Evolutionary conservation across 2,329 filamentous ascomycete genomes (phyloP), one percentile per base, ranked within the genome.

Genomic region (Aspergillus ibericus): DNA sequence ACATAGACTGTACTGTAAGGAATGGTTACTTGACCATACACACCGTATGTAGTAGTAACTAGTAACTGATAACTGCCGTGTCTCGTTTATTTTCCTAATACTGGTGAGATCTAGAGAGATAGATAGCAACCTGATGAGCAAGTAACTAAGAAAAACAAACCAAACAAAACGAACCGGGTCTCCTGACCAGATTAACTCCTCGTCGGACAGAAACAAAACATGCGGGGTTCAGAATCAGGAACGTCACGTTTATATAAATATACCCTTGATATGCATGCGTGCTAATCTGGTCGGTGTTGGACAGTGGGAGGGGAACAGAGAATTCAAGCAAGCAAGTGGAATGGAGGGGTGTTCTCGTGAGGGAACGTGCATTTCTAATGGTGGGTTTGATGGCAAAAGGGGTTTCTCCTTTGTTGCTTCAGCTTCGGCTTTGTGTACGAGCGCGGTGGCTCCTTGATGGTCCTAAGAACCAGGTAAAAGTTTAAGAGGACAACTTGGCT

Each of bases 401-500:
- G 49, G 4, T 51, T 13, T n/a, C 22, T 22, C 13, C 18, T 16
- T 29, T 18, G 13, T 27, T 61, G 47, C 34, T 66, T 63, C 16
- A 7, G 38, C 36, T 12, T 8, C 38, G 20, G 38, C 38, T 42
- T 10, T 32, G 29, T 32, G 29, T 32, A 32, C 8, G 29, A 32
- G 29, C 9, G 29, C 7, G 2, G 29, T 32, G 29, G n/a, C 22
- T 35, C 22, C 13, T 52, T 13, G 18, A 13, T 20, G 15, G 34
- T 25, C 7, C 29, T 35, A 7, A 16, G 12, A 34, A 34, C 5
- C n/a, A 35, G 47, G 10, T 18, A 15, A 15, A 12, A n/a, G 6
- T 9, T 22, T 40, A 53, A 59, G 56, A 34, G 36, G 62, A 54
- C 34, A 62, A 47, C 25, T 67, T 63, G 35, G 61, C 58, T 29